Percentiles rank a stretch among this genome's conserved stretches.
Evolutionary conservation across 192 early-diverging fungal species (phyloP).

Genomic region (Phycomyces blakesleeanus): DNA sequence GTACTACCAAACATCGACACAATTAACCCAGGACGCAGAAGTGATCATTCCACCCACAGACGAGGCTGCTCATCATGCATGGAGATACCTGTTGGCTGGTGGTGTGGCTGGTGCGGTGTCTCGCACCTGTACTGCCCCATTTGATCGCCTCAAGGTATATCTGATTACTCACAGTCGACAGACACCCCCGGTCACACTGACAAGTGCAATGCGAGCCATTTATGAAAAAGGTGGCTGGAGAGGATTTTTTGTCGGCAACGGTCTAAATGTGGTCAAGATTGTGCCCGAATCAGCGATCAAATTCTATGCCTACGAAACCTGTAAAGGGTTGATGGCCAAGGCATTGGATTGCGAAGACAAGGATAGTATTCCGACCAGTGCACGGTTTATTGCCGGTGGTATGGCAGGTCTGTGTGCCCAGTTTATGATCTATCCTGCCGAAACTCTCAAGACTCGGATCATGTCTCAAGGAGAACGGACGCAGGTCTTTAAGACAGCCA

Average conservation of each 20-base stretch:
- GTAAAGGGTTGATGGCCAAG: constrained; percentile 43
- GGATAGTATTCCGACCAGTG: constrained; percentile 29
- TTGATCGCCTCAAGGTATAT: constrained; percentile 68
- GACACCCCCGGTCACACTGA: constrained; percentile 3
- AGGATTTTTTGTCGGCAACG: constrained; percentile 77
- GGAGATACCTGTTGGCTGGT: constrained; percentile 63
- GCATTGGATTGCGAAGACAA: constrained; percentile 28
- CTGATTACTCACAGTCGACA: constrained; percentile 36
- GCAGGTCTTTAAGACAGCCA: constrained; percentile 33
- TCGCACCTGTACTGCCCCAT: constrained; percentile 66
- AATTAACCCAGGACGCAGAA: constrained; percentile 65
- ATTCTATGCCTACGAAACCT: constrained; percentile 68
- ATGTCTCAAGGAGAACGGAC: constrained; percentile 42
- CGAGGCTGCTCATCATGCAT: constrained; percentile 35
- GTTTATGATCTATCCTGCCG: constrained; percentile 71
- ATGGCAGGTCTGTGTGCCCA: constrained; percentile 66
- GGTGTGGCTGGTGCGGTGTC: constrained; percentile 69
- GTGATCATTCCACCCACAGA: constrained; percentile 54
- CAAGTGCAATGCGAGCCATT: constrained; percentile 45
- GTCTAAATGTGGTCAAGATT: constrained; percentile 73
- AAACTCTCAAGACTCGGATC: constrained; percentile 70
- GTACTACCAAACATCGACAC: constrained; percentile 53
- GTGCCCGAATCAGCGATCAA: constrained; percentile 72
- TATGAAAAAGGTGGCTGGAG: constrained; percentile 60
- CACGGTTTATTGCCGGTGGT: constrained; percentile 67